These are phyloP conservation scores for Pichia insulana DNA, from an alignment of 805 yeast species.

Conservation along the genomic window DNA sequence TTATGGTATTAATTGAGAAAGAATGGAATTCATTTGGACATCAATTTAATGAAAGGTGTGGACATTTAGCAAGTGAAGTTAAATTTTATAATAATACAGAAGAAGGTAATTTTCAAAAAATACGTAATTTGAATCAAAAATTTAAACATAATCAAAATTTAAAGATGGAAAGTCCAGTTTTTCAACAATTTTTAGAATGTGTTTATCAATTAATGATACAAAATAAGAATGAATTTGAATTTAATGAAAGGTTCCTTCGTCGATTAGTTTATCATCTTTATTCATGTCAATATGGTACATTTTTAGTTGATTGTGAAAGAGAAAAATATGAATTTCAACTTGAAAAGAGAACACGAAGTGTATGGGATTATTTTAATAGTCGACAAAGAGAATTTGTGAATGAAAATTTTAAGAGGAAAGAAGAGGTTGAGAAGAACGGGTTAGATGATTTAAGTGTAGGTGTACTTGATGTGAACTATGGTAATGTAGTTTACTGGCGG, in stretches of 20 bases:
- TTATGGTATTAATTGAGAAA: conserved; percentile 76
- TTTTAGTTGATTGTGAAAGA: conserved; percentile 64
- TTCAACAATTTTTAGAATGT: conserved; percentile 89
- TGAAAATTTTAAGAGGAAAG: conserved; percentile 28
- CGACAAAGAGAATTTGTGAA: conserved; percentile 62
- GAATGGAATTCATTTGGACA: conserved; percentile 97
- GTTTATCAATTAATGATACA: conserved; percentile 72
- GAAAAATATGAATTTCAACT: conserved; percentile 44
- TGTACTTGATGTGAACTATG: conserved; percentile 6
- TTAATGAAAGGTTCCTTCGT: conserved; percentile 79
- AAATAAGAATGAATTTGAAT: conserved; percentile 69
- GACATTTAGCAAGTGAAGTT: conserved; percentile 55
- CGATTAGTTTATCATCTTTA: conserved; percentile 79
- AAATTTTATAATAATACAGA: conserved; percentile 37
- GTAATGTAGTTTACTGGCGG: conserved; percentile 1
- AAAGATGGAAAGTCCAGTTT: conserved; percentile 77
- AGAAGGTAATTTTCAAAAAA: conserved; percentile 27
- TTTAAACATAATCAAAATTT: conserved; percentile 40
- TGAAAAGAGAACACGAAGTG: conserved; percentile 53
- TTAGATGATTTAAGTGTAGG: not conserved
- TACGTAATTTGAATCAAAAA: conserved; percentile 42
- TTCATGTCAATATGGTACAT: conserved; percentile 93
- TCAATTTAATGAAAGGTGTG: conserved; percentile 74
- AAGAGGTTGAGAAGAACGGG: too few species aligned
- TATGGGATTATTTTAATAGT: conserved; percentile 89